Evolutionary conservation across 2,329 filamentous ascomycete species (phyloP).

Genomic region (Alternaria brassicicola): DNA sequence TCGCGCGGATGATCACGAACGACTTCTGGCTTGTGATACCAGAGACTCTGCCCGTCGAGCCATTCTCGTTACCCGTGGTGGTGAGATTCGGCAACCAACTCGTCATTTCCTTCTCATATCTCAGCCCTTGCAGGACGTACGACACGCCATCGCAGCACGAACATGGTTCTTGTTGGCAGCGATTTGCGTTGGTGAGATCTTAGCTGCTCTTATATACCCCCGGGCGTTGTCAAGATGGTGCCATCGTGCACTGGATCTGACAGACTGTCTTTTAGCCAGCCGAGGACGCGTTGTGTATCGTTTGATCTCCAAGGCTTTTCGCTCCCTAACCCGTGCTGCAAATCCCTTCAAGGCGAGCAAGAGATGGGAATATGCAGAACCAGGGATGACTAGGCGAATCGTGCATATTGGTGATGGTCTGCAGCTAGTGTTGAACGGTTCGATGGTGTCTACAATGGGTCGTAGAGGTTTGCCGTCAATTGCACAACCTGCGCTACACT

Average conservation of each 20-base stretch:
- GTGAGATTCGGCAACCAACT: background rate
- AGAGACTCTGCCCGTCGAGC: background rate
- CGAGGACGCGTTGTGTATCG: background rate
- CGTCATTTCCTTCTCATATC: background rate
- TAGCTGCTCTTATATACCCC: background rate
- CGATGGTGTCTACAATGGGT: background rate
- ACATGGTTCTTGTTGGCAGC: background rate
- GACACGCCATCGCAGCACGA: background rate
- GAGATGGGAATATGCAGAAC: background rate
- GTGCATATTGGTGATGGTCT: background rate
- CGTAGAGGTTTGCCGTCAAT: background rate
- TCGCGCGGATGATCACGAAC: background rate
- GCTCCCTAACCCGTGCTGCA: background rate
- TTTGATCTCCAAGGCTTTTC: background rate
- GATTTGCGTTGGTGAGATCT: background rate
- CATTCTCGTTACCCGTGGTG: background rate
- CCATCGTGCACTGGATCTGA: background rate
- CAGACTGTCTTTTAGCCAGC: background rate
- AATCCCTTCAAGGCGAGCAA: background rate
- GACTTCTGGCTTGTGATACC: background rate
- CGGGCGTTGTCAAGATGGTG: background rate
- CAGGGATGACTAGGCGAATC: background rate
- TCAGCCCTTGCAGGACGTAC: background rate
- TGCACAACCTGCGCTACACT: background rate
- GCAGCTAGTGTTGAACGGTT: background rate